Base-by-base conservation (phyloP, 768 basidiomycete genomes). In the Phallus indusiatus region DNA sequence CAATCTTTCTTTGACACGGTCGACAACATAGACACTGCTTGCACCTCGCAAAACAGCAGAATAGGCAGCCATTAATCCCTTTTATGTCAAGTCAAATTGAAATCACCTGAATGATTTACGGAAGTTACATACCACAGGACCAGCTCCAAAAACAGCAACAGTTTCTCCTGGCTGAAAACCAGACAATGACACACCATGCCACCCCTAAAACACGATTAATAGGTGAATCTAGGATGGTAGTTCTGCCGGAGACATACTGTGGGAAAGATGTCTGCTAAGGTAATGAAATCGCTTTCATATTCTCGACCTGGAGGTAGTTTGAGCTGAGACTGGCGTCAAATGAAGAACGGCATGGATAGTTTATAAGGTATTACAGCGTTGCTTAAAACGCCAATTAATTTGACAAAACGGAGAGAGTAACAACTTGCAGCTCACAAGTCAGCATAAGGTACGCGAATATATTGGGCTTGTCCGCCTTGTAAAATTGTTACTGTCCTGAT, bases 41-140 rank as follows among this genome's bases (percentile, higher is more conserved):
- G 81, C 79, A 35, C 81, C 81, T 28, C 79, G 76, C 1, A 81
- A 66, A 6, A 73, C 64, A 1, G 80, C 80, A 37, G 79, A 80
- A 63, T 82, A 81, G 0, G 79, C 80, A 1, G 80, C 80, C 80
- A 82, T 82, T 36, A 82, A 74, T 1, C 81, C 80, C 57, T 59
- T 14, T 9, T 11, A 56, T 6, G 33, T n/a, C 17, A 17, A 28
- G 20, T n/a, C 18, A 52, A 33, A 50, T 18, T 33, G 7, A 60
- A 22, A 10, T 49, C 24, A 37, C 10, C 35, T 53, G 11, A n/a
- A 47, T 35, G 53, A 24, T 22, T 47, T 16, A 48, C 16, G 6
- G 28, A 28, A 11, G 12, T 24, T 35, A 24, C 24, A 20, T 60
- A 60, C 53, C 50, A 59, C 57, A n/a, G 54, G 52, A 12, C 64